These are phyloP conservation scores for Fusarium pininemorale DNA, from an alignment of 2,329 filamentous ascomycete genomes.

Conservation along the genomic window DNA sequence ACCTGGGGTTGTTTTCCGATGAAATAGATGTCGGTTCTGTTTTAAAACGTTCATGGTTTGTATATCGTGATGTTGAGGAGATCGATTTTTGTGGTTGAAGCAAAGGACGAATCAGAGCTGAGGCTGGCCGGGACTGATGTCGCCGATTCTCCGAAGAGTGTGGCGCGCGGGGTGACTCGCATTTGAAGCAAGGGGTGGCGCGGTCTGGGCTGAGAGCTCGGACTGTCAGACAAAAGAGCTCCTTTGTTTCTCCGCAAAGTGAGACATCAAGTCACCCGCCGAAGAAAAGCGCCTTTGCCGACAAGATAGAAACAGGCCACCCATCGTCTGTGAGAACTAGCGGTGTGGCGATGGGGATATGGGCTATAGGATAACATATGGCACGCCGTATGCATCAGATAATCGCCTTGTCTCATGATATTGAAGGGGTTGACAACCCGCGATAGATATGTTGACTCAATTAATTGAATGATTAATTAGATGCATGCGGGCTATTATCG, in stretches of 20 bases:
- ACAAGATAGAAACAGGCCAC: slow-evolving; percentile 23
- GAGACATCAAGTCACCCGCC: slow-evolving; percentile 29
- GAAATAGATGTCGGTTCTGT: neutral
- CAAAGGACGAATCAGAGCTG: neutral
- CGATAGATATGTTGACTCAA: neutral
- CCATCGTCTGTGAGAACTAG: slow-evolving; percentile 28
- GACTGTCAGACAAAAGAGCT: neutral
- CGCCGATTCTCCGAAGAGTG: slow-evolving; percentile 14
- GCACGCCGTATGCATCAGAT: slow-evolving; percentile 26
- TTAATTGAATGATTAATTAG: neutral
- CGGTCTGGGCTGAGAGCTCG: slow-evolving; percentile 19
- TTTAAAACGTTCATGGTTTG: neutral
- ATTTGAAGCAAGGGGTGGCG: slow-evolving; percentile 28
- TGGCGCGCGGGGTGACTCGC: slow-evolving; percentile 26
- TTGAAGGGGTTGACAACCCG: slow-evolving; percentile 9
- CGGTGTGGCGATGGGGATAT: slow-evolving; percentile 35
- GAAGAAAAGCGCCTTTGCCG: slow-evolving; percentile 32
- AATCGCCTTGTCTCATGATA: slow-evolving; percentile 34
- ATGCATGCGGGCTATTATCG: slow-evolving; percentile 8
- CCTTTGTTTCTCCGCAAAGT: slow-evolving; percentile 35
- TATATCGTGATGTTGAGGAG: neutral
- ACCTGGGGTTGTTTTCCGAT: neutral
- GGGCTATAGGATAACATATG: slow-evolving; percentile 4
- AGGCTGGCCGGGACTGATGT: neutral
- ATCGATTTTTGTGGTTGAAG: neutral